Percentiles rank a stretch among this genome's conserved stretches.
Evolutionary conservation across 257 asterid genomes (phyloP).

Genomic region (Linaria vulgaris): DNA sequence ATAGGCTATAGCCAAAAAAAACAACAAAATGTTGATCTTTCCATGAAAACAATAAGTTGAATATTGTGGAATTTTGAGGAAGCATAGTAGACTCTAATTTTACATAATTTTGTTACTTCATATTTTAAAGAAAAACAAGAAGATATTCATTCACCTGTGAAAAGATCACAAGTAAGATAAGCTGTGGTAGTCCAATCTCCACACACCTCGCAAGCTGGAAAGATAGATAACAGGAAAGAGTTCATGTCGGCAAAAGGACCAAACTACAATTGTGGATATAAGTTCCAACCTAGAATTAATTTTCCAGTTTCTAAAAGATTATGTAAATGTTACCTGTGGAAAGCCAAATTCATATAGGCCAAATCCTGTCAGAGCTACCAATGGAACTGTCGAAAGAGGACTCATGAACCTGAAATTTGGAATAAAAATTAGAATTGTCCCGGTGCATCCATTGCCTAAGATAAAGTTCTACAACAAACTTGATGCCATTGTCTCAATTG

Average conservation of each 20-base stretch:
- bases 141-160: slow-evolving; percentile 59
- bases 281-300: neutral
- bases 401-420: slow-evolving; percentile 60
- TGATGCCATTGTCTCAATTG: neutral
- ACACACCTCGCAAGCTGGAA: slow-evolving; percentile 80
- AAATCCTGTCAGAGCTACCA: slow-evolving; percentile 89
- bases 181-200: slow-evolving; percentile 89
- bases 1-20: neutral
- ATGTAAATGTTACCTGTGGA: slow-evolving; percentile 64
- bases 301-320: neutral
- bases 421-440: neutral
- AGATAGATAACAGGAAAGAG: slow-evolving; percentile 4
- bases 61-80: neutral
- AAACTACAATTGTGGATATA: neutral
- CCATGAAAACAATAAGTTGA: neutral
- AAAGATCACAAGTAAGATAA: slow-evolving; percentile 66
- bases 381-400: slow-evolving; percentile 75
- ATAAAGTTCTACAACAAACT: neutral
- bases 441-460: slow-evolving; percentile 1
- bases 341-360: slow-evolving; percentile 88
- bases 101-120: too few species aligned
- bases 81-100: neutral
- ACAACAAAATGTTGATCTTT: neutral
- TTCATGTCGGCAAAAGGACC: slow-evolving; percentile 12
- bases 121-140: neutral